These are phyloP conservation scores for Bjerkandera adusta DNA, from an alignment of 1,284 basidiomycete genomes.

Conservation along the genomic window DNA sequence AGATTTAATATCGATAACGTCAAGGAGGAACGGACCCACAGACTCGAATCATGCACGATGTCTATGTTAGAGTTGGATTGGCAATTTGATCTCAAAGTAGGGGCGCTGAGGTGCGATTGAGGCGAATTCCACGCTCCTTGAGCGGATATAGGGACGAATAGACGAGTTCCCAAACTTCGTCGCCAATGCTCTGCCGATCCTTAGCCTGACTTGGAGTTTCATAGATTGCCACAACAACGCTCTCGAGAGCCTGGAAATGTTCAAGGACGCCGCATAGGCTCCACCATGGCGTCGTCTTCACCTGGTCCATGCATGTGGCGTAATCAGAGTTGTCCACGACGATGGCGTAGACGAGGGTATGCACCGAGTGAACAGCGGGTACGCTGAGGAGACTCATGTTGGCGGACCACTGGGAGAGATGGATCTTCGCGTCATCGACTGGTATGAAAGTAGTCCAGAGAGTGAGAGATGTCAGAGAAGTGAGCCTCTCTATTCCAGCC, in stretches of 20 bases:
- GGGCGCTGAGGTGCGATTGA: background rate
- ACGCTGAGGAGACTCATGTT: background rate
- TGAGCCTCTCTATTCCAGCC: too few relatives aligned
- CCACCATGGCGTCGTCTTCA: background rate
- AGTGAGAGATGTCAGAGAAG: background rate
- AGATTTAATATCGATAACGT: background rate
- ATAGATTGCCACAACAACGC: background rate
- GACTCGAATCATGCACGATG: background rate
- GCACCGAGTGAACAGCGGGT: background rate
- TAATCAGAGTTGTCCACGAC: too few relatives aligned
- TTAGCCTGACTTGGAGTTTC: too few relatives aligned
- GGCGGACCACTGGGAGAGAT: background rate
- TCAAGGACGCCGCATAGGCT: background rate
- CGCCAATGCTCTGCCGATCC: background rate
- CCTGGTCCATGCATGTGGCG: background rate
- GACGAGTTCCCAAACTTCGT: background rate
- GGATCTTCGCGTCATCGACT: background rate
- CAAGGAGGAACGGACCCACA: background rate
- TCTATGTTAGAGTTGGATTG: background rate
- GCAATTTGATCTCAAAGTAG: background rate
- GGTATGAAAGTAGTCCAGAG: background rate
- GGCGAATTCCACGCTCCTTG: background rate
- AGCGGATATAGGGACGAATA: background rate
- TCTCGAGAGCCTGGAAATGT: background rate
- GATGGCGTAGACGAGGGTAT: background rate